Conservation (phyloP, 306 rosid genomes). For the Dryas drummondii region DNA sequence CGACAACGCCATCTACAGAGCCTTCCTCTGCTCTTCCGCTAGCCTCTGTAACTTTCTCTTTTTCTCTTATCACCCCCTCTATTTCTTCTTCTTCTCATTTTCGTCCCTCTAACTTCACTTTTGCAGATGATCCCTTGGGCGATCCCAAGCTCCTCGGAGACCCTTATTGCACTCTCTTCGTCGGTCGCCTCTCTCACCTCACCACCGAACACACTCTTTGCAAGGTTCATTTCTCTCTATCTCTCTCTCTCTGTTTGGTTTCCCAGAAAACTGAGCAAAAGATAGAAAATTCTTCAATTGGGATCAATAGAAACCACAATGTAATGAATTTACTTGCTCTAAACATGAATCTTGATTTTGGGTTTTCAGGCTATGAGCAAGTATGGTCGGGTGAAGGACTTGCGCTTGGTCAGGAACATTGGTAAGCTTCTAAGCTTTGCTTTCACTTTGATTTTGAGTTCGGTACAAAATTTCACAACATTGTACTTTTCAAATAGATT, state of each 20-base stretch:
- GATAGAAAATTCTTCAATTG: neutral
- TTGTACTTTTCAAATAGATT: neutral
- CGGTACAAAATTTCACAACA: neutral
- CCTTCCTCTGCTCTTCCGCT: conserved; percentile 74
- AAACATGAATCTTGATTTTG: conserved; percentile 24
- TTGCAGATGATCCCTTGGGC: conserved; percentile 76
- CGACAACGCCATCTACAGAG: conserved; percentile 74
- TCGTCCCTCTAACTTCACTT: conserved; percentile 2
- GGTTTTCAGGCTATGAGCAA: conserved; percentile 72
- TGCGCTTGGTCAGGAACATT: conserved; percentile 85
- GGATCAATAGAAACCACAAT: neutral
- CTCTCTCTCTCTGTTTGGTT: neutral
- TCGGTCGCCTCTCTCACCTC: conserved; percentile 65
- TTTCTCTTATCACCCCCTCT: neutral
- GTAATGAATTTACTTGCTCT: neutral
- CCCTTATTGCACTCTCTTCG: conserved; percentile 79
- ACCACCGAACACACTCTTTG: conserved; percentile 65
- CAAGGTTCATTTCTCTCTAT: conserved; percentile 34
- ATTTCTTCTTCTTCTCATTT: neutral
- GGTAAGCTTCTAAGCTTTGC: conserved; percentile 43
- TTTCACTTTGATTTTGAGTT: neutral
- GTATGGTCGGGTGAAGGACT: conserved; percentile 73
- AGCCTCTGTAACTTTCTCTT: conserved; percentile 49
- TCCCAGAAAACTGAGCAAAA: neutral
- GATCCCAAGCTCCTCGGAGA: conserved; percentile 76